Evolutionary conservation across 1,284 basidiomycete species (phyloP).

Genomic region (Somion occarium): DNA sequence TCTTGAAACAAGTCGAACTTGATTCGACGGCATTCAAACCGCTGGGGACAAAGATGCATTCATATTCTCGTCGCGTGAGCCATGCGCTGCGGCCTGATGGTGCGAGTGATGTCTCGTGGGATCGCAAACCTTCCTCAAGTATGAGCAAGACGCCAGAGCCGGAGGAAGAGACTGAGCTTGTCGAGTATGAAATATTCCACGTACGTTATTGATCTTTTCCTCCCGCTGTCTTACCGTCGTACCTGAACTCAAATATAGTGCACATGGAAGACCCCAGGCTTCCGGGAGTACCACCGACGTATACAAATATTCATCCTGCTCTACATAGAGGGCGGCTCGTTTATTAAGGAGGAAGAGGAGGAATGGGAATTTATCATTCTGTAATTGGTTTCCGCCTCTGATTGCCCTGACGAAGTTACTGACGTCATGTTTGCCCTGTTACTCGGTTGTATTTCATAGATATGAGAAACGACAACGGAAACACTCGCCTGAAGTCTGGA

Average conservation of each 20-base stretch:
- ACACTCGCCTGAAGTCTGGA: conserved; percentile 40
- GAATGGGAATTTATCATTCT: conserved; percentile 84
- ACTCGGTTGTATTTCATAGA: conserved; percentile 32
- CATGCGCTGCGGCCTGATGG: neutral
- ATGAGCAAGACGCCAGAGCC: conserved; percentile 22
- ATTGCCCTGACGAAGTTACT: neutral
- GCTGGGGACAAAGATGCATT: conserved; percentile 66
- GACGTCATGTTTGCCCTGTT: neutral
- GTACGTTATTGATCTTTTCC: conserved; percentile 39
- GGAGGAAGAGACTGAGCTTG: conserved; percentile 49
- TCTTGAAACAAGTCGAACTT: conserved; percentile 63
- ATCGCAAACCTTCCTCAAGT: conserved; percentile 37
- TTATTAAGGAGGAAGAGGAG: conserved; percentile 87
- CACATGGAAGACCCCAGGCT: conserved; percentile 86
- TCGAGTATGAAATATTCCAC: conserved; percentile 84
- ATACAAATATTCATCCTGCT: conserved; percentile 95
- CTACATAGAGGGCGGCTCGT: conserved; percentile 94
- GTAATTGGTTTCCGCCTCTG: conserved; percentile 43
- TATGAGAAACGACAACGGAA: conserved; percentile 79
- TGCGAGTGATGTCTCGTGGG: neutral
- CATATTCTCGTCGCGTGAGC: conserved; percentile 65
- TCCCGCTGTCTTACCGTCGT: neutral
- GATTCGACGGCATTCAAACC: conserved; percentile 77
- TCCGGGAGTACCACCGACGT: conserved; percentile 86
- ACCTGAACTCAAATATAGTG: conserved; percentile 42